Base-by-base conservation (phyloP, 495 filamentous ascomycete species). In the Astrocystis sublimbata region DNA sequence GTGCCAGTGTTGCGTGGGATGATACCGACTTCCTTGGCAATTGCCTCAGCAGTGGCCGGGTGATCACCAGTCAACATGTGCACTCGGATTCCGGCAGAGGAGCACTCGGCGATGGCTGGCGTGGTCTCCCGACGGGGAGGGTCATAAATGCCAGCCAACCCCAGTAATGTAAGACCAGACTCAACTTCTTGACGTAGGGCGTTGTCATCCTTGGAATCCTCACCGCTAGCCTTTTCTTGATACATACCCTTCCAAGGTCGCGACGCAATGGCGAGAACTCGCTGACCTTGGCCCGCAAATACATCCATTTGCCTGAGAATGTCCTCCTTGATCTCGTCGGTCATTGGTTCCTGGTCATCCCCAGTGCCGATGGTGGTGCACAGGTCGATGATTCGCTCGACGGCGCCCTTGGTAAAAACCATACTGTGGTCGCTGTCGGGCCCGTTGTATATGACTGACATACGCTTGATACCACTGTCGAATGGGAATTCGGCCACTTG, bases 31-130 rank as follows among this genome's bases (percentile, higher is more conserved):
- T 91, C 85, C 66, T 82, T 81, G 10, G 90, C 90, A 65, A 93
- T 92, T 5, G 88, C 86, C 52, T 81, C 83, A 30, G 90, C 90
- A 7, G 90, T 93, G 40, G 84, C 85, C 3, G 85, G 84, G 64
- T 92, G 89, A 66, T 93, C 90, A 19, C 88, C 89, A 31, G 90
- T 93, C 23, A 92, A 77, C 89, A 93, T 93, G 73, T 91, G 88
- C 8, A 92, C 88, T 62, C 81, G 82, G 61, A 93, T 89, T 28
- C 90, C 90, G 52, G 90, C 90, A 36, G 77, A 73, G 41, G 86
- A 78, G 68, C 89, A 92, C 65, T 85, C 82, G 23, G 73, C 75
- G 35, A 93, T 84, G 28, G 89, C 82, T 10, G 79, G 83, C 15
- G 82, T 84, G 2, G 87, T 89, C 72, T 90, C 89, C 13, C 83